phyloP scores from a whole-genome alignment of 805 yeast genomes.

The Cyberlindnera petersonii region DNA sequence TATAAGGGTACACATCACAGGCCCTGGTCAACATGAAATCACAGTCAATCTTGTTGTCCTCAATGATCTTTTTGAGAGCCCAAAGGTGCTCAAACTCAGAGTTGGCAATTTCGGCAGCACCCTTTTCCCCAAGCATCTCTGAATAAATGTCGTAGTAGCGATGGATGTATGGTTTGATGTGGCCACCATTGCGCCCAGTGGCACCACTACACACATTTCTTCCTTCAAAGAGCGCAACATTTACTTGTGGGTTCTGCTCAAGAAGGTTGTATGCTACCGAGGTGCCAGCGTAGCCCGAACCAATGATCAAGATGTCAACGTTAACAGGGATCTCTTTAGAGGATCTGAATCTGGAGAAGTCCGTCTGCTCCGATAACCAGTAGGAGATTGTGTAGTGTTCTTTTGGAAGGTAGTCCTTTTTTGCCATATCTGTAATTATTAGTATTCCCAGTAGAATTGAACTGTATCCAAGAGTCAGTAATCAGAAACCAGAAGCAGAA shows the following conservation, averaged over 20 bases:
- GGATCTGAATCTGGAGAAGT: constrained; percentile 17
- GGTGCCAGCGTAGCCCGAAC: constrained; percentile 45
- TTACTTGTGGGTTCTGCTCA: constrained; percentile 25
- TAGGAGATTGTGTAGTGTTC: constrained; percentile 19
- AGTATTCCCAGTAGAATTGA: no score
- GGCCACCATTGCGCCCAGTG: constrained; percentile 49
- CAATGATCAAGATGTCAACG: constrained; percentile 39
- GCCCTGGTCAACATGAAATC: constrained; percentile 33
- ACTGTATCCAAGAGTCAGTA: no score
- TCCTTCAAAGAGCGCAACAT: constrained; percentile 38
- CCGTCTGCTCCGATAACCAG: constrained; percentile 19
- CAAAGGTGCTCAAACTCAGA: constrained; percentile 36
- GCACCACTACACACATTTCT: constrained; percentile 40
- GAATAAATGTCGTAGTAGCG: constrained; percentile 14
- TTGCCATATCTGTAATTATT: no score
- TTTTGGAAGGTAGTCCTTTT: constrained; percentile 17
- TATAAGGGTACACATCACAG: constrained; percentile 32
- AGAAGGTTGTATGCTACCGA: constrained; percentile 36
- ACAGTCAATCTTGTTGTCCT: constrained; percentile 35
- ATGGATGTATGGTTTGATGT: constrained; percentile 36
- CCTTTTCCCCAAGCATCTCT: constrained; percentile 12
- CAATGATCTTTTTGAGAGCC: constrained; percentile 32
- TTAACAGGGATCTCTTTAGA: constrained; percentile 31
- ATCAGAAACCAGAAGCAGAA: no score
- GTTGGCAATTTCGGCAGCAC: constrained; percentile 35